Percentiles rank a stretch among this genome's conserved stretches.
Conservation (phyloP, 192 early-diverging fungal species). For the Coemansia sp. region DNA sequence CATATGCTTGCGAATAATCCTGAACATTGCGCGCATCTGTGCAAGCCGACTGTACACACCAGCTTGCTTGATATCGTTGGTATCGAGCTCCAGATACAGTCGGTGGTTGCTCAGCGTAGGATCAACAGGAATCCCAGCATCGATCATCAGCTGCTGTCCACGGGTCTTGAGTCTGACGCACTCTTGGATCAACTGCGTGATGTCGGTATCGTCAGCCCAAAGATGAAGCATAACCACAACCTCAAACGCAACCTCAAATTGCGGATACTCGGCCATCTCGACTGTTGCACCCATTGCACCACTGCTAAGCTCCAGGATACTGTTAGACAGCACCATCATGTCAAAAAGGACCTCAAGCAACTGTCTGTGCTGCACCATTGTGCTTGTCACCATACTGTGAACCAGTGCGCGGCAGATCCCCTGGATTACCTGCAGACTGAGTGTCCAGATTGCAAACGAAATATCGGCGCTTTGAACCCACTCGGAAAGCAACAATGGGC, state of each 20-base stretch:
- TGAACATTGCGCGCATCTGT: constrained; percentile 54
- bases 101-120: constrained; percentile 82
- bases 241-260: constrained; percentile 62
- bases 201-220: constrained; percentile 62
- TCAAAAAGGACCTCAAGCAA: constrained; percentile 54
- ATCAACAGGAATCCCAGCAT: constrained; percentile 65
- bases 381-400: constrained; percentile 57
- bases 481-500: constrained; percentile 64
- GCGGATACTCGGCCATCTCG: constrained; percentile 55
- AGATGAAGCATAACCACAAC: constrained; percentile 68
- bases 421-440: constrained; percentile 62
- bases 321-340: constrained; percentile 68
- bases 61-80: constrained; percentile 75
- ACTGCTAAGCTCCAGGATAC: constrained; percentile 73
- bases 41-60: constrained; percentile 51
- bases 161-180: constrained; percentile 45
- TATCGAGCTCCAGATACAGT: constrained; percentile 80
- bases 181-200: constrained; percentile 44
- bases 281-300: constrained; percentile 60
- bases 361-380: constrained; percentile 52
- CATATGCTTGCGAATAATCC: constrained; percentile 55
- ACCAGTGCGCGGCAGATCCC: constrained; percentile 53
- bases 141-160: constrained; percentile 55
- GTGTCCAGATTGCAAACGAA: constrained; percentile 79
- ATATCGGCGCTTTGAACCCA: constrained; percentile 78